Conservation (phyloP, 2,329 filamentous ascomycete species). For the Pseudogymnoascus sp. region DNA sequence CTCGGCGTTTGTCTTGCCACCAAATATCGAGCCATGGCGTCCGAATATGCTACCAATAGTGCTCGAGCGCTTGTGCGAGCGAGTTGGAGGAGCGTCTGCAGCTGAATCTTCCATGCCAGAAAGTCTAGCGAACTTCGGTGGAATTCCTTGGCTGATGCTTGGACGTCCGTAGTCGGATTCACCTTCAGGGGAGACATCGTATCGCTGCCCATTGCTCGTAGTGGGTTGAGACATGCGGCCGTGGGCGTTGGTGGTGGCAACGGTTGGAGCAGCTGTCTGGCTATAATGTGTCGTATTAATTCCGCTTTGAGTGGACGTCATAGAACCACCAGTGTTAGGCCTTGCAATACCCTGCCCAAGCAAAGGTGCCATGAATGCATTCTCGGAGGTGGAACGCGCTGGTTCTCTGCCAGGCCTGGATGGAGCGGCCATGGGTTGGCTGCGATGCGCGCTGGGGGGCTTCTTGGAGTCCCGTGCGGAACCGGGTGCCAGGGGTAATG, state of each 20-base stretch:
- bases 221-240: conserved; percentile 79
- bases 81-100: background rate
- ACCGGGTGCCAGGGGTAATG: conserved; percentile 47
- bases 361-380: conserved; percentile 45
- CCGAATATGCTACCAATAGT: conserved; percentile 79
- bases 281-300: conserved; percentile 54
- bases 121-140: conserved; percentile 51
- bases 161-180: conserved; percentile 53
- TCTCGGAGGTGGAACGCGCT: conserved; percentile 49
- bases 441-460: conserved; percentile 26
- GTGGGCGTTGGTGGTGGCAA: conserved; percentile 82
- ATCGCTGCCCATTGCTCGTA: conserved; percentile 54
- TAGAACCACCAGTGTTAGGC: conserved; percentile 76
- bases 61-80: conserved; percentile 59
- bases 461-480: conserved; percentile 40
- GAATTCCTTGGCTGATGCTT: conserved; percentile 45
- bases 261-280: conserved; percentile 77
- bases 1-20: conserved; percentile 53
- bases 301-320: conserved; percentile 55
- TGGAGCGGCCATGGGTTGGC: conserved; percentile 39
- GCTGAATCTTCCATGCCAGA: conserved; percentile 46
- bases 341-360: conserved; percentile 45
- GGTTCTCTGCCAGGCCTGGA: conserved; percentile 43
- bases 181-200: conserved; percentile 64
- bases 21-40: conserved; percentile 74